These are phyloP conservation scores for Hibiscus syriacus DNA, from an alignment of 345 rosid species.

Conservation along the genomic window DNA sequence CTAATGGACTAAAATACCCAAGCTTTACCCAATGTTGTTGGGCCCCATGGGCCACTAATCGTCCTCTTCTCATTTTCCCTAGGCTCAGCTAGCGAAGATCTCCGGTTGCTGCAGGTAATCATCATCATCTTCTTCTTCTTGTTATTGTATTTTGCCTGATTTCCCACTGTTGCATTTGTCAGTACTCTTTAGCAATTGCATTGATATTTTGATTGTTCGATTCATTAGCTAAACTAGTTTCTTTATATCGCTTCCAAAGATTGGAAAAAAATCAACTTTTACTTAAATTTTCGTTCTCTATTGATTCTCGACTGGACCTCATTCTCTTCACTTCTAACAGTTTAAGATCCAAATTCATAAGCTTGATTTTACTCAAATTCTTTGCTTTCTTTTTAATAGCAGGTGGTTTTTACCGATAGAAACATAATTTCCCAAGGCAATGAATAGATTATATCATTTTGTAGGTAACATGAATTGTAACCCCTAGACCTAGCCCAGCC, in stretches of 20 bases:
- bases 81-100: neutral
- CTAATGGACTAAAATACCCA: too few species aligned
- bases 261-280: neutral
- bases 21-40: neutral
- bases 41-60: neutral
- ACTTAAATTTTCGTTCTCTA: neutral
- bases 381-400: neutral
- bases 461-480: slow-evolving; percentile 27
- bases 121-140: too few species aligned
- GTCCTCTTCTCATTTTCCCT: neutral
- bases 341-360: too few species aligned
- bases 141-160: too few species aligned
- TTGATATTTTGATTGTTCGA: too few species aligned
- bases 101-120: neutral
- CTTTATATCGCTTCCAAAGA: neutral
- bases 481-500: too few species aligned
- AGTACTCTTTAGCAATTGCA: too few species aligned
- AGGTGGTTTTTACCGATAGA: neutral
- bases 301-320: neutral
- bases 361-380: too few species aligned
- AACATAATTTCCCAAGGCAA: neutral
- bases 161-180: too few species aligned
- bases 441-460: neutral
- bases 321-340: neutral
- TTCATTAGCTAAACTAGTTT: neutral